These are phyloP conservation scores for Viridothelium virens DNA, from an alignment of 495 filamentous ascomycete genomes.

Conservation along the genomic window DNA sequence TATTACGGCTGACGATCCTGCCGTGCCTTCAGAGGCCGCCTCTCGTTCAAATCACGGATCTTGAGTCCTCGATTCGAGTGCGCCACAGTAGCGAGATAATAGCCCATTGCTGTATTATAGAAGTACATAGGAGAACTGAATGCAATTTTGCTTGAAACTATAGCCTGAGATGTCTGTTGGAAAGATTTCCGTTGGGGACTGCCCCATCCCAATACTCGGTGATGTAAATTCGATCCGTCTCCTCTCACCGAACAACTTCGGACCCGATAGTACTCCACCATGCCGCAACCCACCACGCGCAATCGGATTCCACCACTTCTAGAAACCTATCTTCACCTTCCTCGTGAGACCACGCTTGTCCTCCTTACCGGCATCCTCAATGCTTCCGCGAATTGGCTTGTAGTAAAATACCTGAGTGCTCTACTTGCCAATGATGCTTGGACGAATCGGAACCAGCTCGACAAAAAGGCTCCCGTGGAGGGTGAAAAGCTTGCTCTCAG, in stretches of 20 bases:
- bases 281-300: conserved; percentile 19
- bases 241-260: no score
- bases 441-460: not conserved
- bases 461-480: not conserved
- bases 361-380: conserved; percentile 54
- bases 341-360: conserved; percentile 46
- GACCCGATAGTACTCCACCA: not conserved
- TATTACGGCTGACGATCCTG: no score
- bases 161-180: no score
- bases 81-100: no score
- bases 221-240: not conserved
- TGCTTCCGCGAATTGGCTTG: conserved; percentile 36
- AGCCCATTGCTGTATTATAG: no score
- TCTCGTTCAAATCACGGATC: no score
- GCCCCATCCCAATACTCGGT: not conserved
- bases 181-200: no score
- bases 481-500: not conserved
- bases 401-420: conserved; percentile 46
- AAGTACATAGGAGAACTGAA: not conserved
- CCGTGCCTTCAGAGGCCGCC: no score
- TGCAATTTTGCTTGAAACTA: not conserved
- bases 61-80: no score
- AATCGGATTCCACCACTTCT: conserved; percentile 56
- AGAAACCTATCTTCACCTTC: conserved; percentile 49
- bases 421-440: conserved; percentile 33